Conservation (phyloP, 108 stramenopile species). For the Bacterosira constricta region DNA sequence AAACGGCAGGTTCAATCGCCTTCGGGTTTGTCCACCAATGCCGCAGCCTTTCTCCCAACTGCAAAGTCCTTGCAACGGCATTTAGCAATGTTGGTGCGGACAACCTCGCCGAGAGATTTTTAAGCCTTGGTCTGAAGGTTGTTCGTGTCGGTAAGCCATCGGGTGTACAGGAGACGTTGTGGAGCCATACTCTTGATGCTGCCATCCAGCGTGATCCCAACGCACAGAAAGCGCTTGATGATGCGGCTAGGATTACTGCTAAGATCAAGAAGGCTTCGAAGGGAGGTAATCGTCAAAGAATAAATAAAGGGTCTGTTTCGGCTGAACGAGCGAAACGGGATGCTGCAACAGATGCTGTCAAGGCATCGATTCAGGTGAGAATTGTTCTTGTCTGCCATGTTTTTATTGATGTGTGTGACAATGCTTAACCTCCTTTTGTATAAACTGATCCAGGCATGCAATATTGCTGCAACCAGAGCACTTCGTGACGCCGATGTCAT, state of each 20-base stretch:
- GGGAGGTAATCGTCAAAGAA: slow-evolving; percentile 24
- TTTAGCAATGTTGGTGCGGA: slow-evolving; percentile 90
- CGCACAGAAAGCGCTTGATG: slow-evolving; percentile 71
- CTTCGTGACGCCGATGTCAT: slow-evolving; percentile 96
- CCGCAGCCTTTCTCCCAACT: slow-evolving; percentile 60
- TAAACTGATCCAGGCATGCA: slow-evolving; percentile 48
- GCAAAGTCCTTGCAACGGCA: slow-evolving; percentile 86
- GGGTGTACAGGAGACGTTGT: slow-evolving; percentile 70
- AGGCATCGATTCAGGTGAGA: slow-evolving; percentile 66
- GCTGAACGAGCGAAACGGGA: slow-evolving; percentile 66
- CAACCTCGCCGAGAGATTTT: slow-evolving; percentile 76
- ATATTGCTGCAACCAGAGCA: slow-evolving; percentile 82
- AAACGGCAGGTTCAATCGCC: slow-evolving; percentile 74
- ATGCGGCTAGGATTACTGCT: slow-evolving; percentile 68
- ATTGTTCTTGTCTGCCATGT: not conserved
- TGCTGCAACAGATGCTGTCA: slow-evolving; percentile 83
- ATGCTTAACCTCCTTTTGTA: not conserved
- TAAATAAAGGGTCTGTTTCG: slow-evolving; percentile 36
- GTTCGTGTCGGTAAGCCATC: slow-evolving; percentile 89
- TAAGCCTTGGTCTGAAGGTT: slow-evolving; percentile 75
- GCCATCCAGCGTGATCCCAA: slow-evolving; percentile 73
- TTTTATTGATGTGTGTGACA: no score
- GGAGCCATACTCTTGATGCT: slow-evolving; percentile 80
- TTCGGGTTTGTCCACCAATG: slow-evolving; percentile 90
- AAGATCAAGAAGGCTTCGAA: slow-evolving; percentile 49